Evolutionary conservation across 1,139 yeast species (phyloP), one percentile per base, ranked within the genome.

Genomic region (Yamadazyma dendronema): DNA sequence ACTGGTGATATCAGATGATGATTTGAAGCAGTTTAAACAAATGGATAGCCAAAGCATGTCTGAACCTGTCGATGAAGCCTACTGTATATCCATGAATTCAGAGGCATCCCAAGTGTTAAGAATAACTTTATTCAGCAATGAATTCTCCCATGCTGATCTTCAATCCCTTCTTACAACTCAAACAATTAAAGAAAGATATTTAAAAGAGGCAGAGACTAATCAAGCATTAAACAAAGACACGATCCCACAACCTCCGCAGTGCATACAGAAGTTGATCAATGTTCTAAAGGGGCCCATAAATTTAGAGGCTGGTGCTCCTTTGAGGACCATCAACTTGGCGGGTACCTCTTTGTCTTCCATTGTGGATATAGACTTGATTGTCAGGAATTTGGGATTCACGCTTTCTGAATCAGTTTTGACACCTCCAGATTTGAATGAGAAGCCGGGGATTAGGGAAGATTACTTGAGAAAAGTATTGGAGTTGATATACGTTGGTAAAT

Each of bases 231-330:
- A 67, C 0, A 48, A 62, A 0, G 66, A 40, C 8, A 53, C 62
- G 3, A 49, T 70, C 1, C 85, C 86, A 1, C 61, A 71, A 6
- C 71, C 77, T 9, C 54, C 72, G 1, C 77, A 75, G 35, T 80
- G 88, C 49, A 58, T 82, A 25, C 67, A 65, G 35, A 80, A 84
- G 16, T 52, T 83, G 17, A 67, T 75, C 39, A 78, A 77, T 45
- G 81, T 81, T 3, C 61, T 84, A 35, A 76, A 68, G 45, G 88
- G 86, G 0, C 89, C 90, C 0, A 53, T 84, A 4, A 55, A 64
- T 11, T 57, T 72, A 24, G 58, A 56, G 3, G 62, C 72, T 1
- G 57, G 52, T 3, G 74, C 69, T n/a, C 72, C 71, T 12, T 58
- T 65, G 3, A 79, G 74, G 47, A 74, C 83, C 0, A 78, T 84